phyloP scores from a whole-genome alignment of 345 rosid species.

The Salix exigua region DNA sequence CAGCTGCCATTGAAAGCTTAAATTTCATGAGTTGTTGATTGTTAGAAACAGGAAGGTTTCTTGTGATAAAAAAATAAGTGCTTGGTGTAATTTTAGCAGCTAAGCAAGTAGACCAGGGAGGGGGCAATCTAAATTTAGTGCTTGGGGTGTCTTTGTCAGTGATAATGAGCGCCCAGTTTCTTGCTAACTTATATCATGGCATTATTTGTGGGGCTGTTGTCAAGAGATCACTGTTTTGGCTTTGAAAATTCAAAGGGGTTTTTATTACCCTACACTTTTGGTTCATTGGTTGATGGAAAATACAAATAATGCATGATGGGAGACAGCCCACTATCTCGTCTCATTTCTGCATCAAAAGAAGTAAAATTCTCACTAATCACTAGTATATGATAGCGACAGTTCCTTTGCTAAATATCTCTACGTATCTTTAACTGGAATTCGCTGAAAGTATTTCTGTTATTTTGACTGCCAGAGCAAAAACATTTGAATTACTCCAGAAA shows the following conservation, averaged over 20 bases:
- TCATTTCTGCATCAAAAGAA: constrained; percentile 2
- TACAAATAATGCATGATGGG: neutral
- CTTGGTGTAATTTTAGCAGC: neutral
- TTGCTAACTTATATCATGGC: neutral
- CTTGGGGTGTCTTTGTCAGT: neutral
- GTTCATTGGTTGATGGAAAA: neutral
- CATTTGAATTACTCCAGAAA: neutral
- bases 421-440: neutral
- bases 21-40: neutral
- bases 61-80: neutral
- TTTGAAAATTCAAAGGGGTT: neutral
- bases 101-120: neutral
- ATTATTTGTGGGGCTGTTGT: neutral
- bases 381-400: neutral
- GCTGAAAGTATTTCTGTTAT: neutral
- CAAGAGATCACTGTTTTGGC: neutral
- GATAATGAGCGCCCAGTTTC: neutral
- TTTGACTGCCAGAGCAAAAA: neutral
- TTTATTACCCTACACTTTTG: neutral
- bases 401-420: neutral
- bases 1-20: neutral
- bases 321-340: neutral
- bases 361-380: neutral
- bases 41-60: neutral
- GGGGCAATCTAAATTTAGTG: neutral